Percentiles rank a stretch among this genome's conserved stretches.
Conservation (phyloP, 2,329 filamentous ascomycete species). For the Bipolaris oryzae region DNA sequence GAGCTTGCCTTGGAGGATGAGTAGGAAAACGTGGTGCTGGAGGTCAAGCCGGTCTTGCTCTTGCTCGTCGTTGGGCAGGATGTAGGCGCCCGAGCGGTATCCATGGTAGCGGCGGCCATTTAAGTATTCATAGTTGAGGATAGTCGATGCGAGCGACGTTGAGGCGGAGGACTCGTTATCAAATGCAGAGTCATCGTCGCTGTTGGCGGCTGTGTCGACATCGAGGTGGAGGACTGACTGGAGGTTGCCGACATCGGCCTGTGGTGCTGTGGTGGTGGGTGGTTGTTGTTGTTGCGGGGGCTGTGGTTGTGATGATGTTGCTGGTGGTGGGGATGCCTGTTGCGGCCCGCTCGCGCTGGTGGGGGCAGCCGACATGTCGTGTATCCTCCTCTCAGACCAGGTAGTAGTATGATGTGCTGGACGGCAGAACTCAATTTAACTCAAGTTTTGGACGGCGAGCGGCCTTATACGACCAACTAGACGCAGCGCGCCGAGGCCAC, state of each 20-base stretch:
- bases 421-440: neutral
- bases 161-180: slow-evolving; percentile 33
- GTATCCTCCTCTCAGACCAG: slow-evolving; percentile 4
- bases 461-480: slow-evolving; percentile 1
- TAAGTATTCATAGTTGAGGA: slow-evolving; percentile 48
- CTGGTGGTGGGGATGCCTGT: neutral
- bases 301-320: neutral
- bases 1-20: slow-evolving; percentile 46
- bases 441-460: neutral
- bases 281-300: neutral
- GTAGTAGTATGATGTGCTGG: neutral
- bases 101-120: slow-evolving; percentile 49
- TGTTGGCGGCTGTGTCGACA: slow-evolving; percentile 33
- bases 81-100: slow-evolving; percentile 44
- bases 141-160: slow-evolving; percentile 46
- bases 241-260: slow-evolving; percentile 16
- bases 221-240: slow-evolving; percentile 40
- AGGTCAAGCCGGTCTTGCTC: slow-evolving; percentile 50
- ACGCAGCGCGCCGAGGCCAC: neutral
- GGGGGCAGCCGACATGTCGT: slow-evolving; percentile 20
- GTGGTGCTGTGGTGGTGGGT: neutral
- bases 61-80: slow-evolving; percentile 48
- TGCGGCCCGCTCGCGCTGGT: slow-evolving; percentile 14
- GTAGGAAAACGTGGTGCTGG: slow-evolving; percentile 47
- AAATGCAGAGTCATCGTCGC: slow-evolving; percentile 42